Conservation (phyloP, 1,284 basidiomycete genomes). For the Trichosporon ovoides region DNA sequence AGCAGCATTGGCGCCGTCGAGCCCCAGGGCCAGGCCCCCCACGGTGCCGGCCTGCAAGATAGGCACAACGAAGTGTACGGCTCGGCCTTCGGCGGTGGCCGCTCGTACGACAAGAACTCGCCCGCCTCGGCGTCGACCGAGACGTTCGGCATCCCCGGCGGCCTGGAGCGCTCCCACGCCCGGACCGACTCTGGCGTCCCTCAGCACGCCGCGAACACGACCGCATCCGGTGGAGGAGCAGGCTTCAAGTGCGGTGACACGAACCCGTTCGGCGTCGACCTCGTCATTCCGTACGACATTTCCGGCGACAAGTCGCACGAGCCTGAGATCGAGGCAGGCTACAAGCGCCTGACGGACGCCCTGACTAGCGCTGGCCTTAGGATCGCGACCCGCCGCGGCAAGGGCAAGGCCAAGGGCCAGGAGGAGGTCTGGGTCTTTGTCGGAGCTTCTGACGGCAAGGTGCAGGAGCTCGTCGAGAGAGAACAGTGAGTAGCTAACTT, state of each 20-base stretch:
- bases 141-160: neutral
- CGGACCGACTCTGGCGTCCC: neutral
- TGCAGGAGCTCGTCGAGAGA: constrained; percentile 62
- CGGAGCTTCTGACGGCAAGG: constrained; percentile 59
- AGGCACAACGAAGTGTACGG: neutral
- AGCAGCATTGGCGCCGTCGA: constrained; percentile 3
- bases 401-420: constrained; percentile 54
- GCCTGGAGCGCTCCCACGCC: neutral
- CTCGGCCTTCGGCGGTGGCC: neutral
- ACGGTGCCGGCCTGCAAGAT: neutral
- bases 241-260: neutral
- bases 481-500: constrained; percentile 66
- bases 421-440: constrained; percentile 78
- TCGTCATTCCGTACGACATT: constrained; percentile 41
- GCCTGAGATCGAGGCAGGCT: constrained; percentile 23
- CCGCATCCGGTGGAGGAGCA: neutral
- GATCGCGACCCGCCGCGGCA: constrained; percentile 27
- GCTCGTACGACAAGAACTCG: neutral
- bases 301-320: constrained; percentile 14
- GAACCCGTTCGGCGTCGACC: constrained; percentile 44
- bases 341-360: constrained; percentile 20
- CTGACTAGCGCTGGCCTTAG: constrained; percentile 39
- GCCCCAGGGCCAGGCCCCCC: neutral
- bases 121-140: neutral
- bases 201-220: neutral